Conservation (phyloP, 2,329 filamentous ascomycete genomes). For the Alternaria sp. region DNA sequence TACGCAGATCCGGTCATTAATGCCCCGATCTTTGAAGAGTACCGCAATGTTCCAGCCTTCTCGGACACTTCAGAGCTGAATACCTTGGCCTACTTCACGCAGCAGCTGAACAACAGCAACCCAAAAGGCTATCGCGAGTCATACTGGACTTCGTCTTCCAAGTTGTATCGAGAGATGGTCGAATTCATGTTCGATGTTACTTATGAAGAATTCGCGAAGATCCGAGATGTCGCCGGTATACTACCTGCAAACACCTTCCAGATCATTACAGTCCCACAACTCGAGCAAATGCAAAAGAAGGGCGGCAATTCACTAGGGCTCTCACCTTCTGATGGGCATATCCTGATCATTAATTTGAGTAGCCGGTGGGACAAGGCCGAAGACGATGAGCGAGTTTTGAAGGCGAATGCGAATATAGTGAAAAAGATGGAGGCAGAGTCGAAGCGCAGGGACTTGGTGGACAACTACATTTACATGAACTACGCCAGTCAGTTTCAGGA, state of each 20-base stretch:
- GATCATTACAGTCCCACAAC: conserved; percentile 26
- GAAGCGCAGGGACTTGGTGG: conserved; percentile 11
- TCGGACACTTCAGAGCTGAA: conserved; percentile 27
- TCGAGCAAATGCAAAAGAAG: conserved; percentile 29
- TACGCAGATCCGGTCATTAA: conserved; percentile 14
- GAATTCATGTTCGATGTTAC: conserved; percentile 22
- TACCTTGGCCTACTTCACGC: conserved; percentile 28
- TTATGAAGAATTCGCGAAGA: conserved; percentile 19
- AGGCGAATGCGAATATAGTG: conserved; percentile 21
- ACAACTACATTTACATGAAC: conserved; percentile 53
- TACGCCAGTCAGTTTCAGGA: conserved; percentile 56
- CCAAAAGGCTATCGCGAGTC: conserved; percentile 26
- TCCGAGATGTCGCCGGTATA: conserved; percentile 14
- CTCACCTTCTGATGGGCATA: conserved; percentile 14
- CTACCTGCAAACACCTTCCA: conserved; percentile 30
- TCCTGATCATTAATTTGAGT: conserved; percentile 22
- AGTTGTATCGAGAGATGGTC: conserved; percentile 23
- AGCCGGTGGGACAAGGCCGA: conserved; percentile 23
- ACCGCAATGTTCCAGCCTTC: conserved; percentile 15
- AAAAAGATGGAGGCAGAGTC: conserved; percentile 20
- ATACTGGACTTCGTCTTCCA: conserved; percentile 35
- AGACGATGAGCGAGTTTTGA: conserved; percentile 29
- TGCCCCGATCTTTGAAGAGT: conserved; percentile 15
- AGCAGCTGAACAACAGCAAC: conserved; percentile 19
- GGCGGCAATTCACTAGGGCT: conserved; percentile 39